Conservation (phyloP, 169 alveolate genomes). For the Eimeria acervulina region DNA sequence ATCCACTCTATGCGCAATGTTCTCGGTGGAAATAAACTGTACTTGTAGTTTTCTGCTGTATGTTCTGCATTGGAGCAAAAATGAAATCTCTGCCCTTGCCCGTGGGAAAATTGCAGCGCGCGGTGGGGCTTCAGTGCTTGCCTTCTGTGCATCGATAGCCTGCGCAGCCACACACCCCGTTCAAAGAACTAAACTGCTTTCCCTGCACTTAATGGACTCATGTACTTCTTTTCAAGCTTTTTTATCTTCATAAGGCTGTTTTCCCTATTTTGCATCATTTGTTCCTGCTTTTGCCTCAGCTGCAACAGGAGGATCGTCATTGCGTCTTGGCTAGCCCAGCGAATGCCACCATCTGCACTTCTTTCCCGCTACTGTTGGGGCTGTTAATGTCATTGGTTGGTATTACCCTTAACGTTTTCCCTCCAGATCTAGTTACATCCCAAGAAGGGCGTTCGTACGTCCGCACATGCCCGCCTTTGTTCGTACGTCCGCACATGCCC, state of each 20-base stretch:
- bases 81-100: neutral
- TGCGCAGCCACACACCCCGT: neutral
- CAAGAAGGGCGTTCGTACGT: neutral
- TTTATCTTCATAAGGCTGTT: neutral
- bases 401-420: neutral
- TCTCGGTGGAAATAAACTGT: neutral
- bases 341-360: neutral
- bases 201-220: neutral
- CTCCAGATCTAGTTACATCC: neutral
- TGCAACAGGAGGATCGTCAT: neutral
- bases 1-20: neutral
- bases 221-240: neutral
- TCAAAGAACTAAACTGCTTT: neutral
- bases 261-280: neutral
- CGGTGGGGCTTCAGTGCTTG: neutral
- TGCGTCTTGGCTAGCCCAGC: neutral
- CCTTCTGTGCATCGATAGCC: neutral
- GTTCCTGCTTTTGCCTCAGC: neutral
- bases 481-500: neutral
- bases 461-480: neutral
- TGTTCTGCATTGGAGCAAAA: neutral
- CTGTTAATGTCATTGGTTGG: neutral
- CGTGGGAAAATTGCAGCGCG: neutral
- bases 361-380: neutral
- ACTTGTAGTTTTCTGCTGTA: neutral